These are phyloP conservation scores for Wilhelminamyces savonicus DNA, from an alignment of 805 yeast species.

Conservation along the genomic window DNA sequence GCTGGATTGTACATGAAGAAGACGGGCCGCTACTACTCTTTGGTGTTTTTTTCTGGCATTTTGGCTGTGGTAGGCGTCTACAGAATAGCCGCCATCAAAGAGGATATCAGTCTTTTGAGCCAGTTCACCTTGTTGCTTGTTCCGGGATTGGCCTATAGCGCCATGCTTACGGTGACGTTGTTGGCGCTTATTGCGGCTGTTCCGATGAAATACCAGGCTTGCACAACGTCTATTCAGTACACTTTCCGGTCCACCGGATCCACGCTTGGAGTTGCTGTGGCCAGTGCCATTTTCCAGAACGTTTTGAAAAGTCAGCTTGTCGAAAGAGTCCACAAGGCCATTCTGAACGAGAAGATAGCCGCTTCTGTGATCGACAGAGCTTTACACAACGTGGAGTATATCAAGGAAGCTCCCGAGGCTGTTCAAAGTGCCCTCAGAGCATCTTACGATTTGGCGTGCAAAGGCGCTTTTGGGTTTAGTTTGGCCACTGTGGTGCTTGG, in stretches of 20 bases:
- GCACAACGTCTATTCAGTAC: conserved; percentile 85
- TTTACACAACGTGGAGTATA: conserved; percentile 49
- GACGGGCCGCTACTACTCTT: conserved; percentile 58
- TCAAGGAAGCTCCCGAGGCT: conserved; percentile 46
- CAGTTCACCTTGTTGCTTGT: conserved; percentile 44
- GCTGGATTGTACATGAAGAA: conserved; percentile 62
- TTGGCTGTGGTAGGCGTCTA: conserved; percentile 43
- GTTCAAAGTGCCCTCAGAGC: conserved; percentile 40
- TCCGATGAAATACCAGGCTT: conserved; percentile 64
- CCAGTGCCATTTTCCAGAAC: conserved; percentile 60
- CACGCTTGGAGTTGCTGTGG: conserved; percentile 71
- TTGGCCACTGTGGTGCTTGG: conserved; percentile 35
- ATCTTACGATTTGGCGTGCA: conserved; percentile 49
- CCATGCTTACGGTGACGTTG: conserved; percentile 63
- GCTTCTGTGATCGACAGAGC: conserved; percentile 53
- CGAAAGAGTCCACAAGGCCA: conserved; percentile 20
- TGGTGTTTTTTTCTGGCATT: conserved; percentile 37
- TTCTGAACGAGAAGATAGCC: too few species aligned
- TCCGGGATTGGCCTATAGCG: conserved; percentile 63
- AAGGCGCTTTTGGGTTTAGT: conserved; percentile 48
- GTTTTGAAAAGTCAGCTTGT: conserved; percentile 24
- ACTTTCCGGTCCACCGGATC: conserved; percentile 84
- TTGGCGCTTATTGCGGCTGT: conserved; percentile 75
- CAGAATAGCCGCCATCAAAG: conserved; percentile 24
- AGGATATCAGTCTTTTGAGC: conserved; percentile 20